Percentiles rank a stretch among this genome's conserved stretches.
Evolutionary conservation across 805 yeast genomes (phyloP).

Genomic region (Lipomyces spencermartinsiae): DNA sequence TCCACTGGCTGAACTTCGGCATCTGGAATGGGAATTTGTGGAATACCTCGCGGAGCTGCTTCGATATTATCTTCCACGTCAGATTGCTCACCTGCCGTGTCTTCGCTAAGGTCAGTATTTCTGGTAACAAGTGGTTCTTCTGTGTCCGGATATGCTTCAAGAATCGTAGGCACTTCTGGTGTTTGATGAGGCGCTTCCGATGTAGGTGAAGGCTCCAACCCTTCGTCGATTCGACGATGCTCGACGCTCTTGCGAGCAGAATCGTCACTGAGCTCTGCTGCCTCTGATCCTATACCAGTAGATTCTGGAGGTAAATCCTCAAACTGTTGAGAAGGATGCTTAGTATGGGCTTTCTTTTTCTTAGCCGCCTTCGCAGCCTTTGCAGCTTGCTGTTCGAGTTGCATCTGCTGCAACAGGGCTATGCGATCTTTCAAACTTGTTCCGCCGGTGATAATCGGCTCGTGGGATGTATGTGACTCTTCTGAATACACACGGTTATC

Average conservation of each 20-base stretch:
- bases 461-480: constrained; percentile 28
- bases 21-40: constrained; percentile 13
- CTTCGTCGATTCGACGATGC: neutral
- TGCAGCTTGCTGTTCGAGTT: constrained; percentile 71
- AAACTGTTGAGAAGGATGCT: constrained; percentile 12
- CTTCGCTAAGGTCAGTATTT: neutral
- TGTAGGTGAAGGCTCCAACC: neutral
- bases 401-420: constrained; percentile 79
- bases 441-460: constrained; percentile 37
- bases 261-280: constrained; percentile 16
- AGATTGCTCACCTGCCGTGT: constrained; percentile 14
- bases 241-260: constrained; percentile 6
- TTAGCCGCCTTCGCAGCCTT: constrained; percentile 23
- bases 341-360: constrained; percentile 24
- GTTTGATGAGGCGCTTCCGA: neutral
- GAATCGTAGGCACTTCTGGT: constrained; percentile 4
- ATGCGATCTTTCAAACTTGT: constrained; percentile 87
- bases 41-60: neutral
- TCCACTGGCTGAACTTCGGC: constrained; percentile 42
- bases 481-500: constrained; percentile 6
- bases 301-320: constrained; percentile 21
- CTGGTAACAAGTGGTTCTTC: neutral
- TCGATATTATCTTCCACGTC: constrained; percentile 24
- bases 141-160: neutral
- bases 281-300: constrained; percentile 20